These are phyloP conservation scores for Plectosphaerella plurivora DNA, from an alignment of 2,329 filamentous ascomycete species.

Conservation along the genomic window DNA sequence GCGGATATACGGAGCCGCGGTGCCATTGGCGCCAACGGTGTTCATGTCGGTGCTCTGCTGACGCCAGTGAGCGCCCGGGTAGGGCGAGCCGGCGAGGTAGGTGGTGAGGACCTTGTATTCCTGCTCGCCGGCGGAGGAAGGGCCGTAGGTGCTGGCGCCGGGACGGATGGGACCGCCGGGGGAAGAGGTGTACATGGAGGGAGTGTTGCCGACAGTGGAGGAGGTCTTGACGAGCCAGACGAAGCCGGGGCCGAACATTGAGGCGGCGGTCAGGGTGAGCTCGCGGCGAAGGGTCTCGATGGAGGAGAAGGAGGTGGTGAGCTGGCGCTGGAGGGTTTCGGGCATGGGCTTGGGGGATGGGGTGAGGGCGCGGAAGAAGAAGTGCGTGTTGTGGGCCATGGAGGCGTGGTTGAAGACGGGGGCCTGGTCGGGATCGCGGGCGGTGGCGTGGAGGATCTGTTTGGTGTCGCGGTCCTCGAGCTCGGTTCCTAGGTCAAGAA, in stretches of 20 bases:
- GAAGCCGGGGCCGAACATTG: constrained; percentile 97
- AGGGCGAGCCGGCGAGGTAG: constrained; percentile 88
- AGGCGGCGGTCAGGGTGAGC: constrained; percentile 73
- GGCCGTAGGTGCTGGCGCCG: constrained; percentile 88
- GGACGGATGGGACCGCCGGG: constrained; percentile 74
- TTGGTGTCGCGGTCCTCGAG: constrained; percentile 59
- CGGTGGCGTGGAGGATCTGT: constrained; percentile 67
- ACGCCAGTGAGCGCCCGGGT: constrained; percentile 79
- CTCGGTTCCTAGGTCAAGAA: constrained; percentile 49
- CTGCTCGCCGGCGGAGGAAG: constrained; percentile 94
- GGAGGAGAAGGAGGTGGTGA: constrained; percentile 72
- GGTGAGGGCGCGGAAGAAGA: constrained; percentile 65
- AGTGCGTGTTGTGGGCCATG: constrained; percentile 88
- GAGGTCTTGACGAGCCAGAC: constrained; percentile 79
- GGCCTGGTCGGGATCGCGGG: constrained; percentile 73
- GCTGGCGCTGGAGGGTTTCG: constrained; percentile 47
- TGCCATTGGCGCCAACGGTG: constrained; percentile 41
- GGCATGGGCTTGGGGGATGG: constrained; percentile 48
- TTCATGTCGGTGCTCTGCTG: constrained; percentile 67
- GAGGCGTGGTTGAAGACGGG: constrained; percentile 92
- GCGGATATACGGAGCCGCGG: constrained; percentile 31
- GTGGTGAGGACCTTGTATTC: constrained; percentile 75
- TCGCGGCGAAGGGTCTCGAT: constrained; percentile 77
- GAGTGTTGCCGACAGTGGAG: constrained; percentile 48
- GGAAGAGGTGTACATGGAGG: constrained; percentile 77